Percentiles rank a stretch among this genome's conserved stretches.
Evolutionary conservation across 805 yeast species (phyloP).

Genomic region (Wickerhamomyces alni): DNA sequence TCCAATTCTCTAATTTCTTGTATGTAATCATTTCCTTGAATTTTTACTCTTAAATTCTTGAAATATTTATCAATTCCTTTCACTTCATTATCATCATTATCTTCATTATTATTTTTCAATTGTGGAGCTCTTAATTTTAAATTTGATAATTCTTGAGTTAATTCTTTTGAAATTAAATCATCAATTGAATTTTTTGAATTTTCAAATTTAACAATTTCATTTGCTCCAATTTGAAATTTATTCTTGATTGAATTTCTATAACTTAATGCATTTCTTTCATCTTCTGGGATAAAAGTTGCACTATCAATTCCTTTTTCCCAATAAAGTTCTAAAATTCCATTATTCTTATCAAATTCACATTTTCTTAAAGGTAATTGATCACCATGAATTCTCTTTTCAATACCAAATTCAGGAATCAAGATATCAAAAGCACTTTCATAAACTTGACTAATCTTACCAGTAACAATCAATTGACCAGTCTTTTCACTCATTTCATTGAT

Average conservation of each 20-base stretch:
- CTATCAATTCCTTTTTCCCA: constrained; percentile 95
- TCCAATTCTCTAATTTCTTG: constrained; percentile 79
- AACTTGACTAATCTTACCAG: constrained; percentile 86
- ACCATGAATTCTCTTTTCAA: constrained; percentile 94
- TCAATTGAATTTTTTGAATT: constrained; percentile 8
- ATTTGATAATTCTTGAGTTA: constrained; percentile 41
- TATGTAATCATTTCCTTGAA: constrained; percentile 55
- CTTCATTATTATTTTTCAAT: constrained; percentile 5
- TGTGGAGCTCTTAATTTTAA: constrained; percentile 48
- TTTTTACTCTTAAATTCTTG: constrained; percentile 47
- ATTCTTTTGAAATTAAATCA: constrained; percentile 27
- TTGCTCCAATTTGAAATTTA: constrained; percentile 65
- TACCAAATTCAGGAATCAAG: constrained; percentile 85
- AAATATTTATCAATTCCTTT: constrained; percentile 51
- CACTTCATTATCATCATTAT: constrained; percentile 13
- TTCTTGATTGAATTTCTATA: constrained; percentile 75
- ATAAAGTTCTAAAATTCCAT: constrained; percentile 67
- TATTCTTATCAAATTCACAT: constrained; percentile 80
- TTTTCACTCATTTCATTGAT: constrained; percentile 65
- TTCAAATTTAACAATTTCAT: constrained; percentile 64
- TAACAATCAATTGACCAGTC: constrained; percentile 77
- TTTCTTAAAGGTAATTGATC: constrained; percentile 90
- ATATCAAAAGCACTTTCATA: constrained; percentile 96
- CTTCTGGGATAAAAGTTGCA: constrained; percentile 87
- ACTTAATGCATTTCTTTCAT: constrained; percentile 72